These are phyloP conservation scores for Chenopodium suecicum DNA, from an alignment of 148 eudicot species.

Conservation along the genomic window DNA sequence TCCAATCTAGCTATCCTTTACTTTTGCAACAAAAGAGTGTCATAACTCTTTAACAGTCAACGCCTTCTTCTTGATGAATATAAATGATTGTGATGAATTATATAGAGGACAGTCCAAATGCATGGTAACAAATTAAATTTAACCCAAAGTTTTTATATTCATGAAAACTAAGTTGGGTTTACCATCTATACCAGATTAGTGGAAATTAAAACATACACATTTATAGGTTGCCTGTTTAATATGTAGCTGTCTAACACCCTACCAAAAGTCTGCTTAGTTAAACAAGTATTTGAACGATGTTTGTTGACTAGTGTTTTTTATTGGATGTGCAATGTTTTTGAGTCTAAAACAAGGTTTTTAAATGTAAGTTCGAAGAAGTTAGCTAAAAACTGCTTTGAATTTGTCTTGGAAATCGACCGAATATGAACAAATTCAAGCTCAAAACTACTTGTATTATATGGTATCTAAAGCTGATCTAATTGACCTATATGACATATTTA, in stretches of 20 bases:
- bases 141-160: too few species aligned
- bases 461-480: too few species aligned
- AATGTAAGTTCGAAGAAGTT: neutral
- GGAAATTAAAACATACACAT: conserved; percentile 2
- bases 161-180: conserved; percentile 9
- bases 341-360: neutral
- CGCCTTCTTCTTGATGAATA: too few species aligned
- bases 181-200: conserved; percentile 16
- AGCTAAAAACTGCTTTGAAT: neutral
- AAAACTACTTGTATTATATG: too few species aligned
- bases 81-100: neutral
- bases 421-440: neutral
- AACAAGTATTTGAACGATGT: neutral
- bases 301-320: conserved; percentile 5
- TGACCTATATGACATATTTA: too few species aligned
- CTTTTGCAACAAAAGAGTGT: neutral
- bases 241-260: conserved; percentile 9
- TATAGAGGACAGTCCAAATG: neutral
- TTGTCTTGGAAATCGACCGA: neutral
- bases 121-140: neutral
- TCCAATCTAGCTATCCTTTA: neutral
- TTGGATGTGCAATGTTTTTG: neutral
- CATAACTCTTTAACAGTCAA: neutral
- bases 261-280: conserved; percentile 1
- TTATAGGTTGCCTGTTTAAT: conserved; percentile 23